Evolutionary conservation across 257 asterid species (phyloP).

Genomic region (Solanum gracilifrons): DNA sequence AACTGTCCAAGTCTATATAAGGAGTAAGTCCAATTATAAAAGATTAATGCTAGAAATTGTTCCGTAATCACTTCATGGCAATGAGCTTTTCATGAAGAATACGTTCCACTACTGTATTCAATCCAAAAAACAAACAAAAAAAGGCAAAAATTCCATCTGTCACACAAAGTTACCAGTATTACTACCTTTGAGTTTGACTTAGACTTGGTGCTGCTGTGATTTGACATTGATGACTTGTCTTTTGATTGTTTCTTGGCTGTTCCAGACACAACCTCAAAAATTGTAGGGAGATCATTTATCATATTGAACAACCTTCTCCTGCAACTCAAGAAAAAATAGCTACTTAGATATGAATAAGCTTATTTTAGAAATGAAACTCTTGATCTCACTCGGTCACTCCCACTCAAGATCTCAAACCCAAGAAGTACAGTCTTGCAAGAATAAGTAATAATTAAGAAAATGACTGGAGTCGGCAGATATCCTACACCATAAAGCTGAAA

Average conservation of each 20-base stretch:
- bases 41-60: neutral
- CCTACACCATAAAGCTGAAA: neutral
- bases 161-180: neutral
- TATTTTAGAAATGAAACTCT: neutral
- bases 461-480: neutral
- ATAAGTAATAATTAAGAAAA: neutral
- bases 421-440: neutral
- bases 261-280: conserved; percentile 5
- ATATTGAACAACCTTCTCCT: conserved; percentile 6
- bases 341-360: neutral
- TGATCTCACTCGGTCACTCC: neutral
- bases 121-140: neutral
- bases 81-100: neutral
- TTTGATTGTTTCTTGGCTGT: conserved; percentile 2
- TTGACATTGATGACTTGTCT: conserved; percentile 4
- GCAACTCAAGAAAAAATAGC: neutral
- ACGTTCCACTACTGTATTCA: neutral
- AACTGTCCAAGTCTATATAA: neutral
- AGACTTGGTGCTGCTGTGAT: conserved; percentile 8
- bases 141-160: neutral
- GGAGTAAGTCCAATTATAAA: neutral
- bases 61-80: neutral
- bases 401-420: neutral
- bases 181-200: conserved; percentile 1
- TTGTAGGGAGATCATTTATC: conserved; percentile 9